Evolutionary conservation across 2,329 filamentous ascomycete genomes (phyloP).

Genomic region (Calonectria leucothoes): DNA sequence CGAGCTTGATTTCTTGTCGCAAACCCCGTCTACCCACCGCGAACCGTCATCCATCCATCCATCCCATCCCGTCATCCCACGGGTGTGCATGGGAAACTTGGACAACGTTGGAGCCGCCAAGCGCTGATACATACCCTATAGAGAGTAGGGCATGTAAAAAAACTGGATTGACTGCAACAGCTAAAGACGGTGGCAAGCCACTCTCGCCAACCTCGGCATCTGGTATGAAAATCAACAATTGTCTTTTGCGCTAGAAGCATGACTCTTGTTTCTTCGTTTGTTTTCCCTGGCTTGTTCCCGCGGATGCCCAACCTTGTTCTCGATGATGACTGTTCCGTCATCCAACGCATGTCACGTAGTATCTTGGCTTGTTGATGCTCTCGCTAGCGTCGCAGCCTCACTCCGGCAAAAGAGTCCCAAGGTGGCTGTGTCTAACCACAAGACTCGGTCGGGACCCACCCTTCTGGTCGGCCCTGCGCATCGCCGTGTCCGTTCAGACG

Average conservation of each 20-base stretch:
- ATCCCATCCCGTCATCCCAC: not conserved
- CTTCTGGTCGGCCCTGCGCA: not conserved
- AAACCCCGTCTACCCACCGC: not conserved
- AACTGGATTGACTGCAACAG: not conserved
- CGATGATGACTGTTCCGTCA: not conserved
- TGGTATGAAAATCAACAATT: not conserved
- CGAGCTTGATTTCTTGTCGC: constrained; percentile 4
- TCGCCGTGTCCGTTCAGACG: not conserved
- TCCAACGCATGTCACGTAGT: constrained; percentile 17
- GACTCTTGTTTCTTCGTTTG: not conserved
- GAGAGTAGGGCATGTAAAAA: not conserved
- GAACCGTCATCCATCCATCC: not conserved
- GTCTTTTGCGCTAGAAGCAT: not conserved
- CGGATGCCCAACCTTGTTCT: not conserved
- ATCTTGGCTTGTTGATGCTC: not conserved
- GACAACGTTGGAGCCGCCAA: not conserved
- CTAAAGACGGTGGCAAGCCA: not conserved
- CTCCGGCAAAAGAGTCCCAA: not conserved
- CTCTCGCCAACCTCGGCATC: not conserved
- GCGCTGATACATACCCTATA: constrained; percentile 6
- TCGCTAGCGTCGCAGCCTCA: constrained; percentile 2
- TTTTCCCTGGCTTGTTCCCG: not conserved
- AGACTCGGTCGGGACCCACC: not conserved
- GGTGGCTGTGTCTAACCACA: constrained; percentile 12
- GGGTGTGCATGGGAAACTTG: not conserved